A percentile compares a stretch with the other conserved stretches of the same genome.
Evolutionary conservation across 176 grass and related monocot species (phyloP).

Genomic region (Oryza glaberrima): DNA sequence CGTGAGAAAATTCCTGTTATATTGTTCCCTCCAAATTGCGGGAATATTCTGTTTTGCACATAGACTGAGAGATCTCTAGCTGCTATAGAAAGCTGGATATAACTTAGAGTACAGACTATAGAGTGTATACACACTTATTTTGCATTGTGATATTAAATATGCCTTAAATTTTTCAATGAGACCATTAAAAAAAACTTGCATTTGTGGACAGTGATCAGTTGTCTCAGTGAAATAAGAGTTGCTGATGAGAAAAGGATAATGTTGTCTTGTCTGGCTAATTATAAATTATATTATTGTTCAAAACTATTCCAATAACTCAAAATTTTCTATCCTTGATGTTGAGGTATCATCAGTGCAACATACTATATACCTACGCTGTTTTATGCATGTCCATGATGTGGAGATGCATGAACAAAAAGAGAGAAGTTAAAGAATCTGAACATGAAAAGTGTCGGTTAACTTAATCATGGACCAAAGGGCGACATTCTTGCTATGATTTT

Average conservation of each 20-base stretch:
- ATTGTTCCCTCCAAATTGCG: background rate
- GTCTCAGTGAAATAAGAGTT: constrained; percentile 8
- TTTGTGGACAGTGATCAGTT: background rate
- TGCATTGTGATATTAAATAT: background rate
- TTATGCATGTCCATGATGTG: constrained; percentile 16
- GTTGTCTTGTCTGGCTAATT: background rate
- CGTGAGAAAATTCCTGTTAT: background rate
- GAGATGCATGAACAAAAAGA: background rate
- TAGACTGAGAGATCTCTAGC: background rate
- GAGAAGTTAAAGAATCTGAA: constrained; percentile 11
- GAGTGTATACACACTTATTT: no score
- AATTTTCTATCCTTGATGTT: background rate
- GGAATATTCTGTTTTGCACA: background rate
- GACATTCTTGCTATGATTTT: constrained; percentile 3
- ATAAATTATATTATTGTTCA: background rate
- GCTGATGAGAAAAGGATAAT: background rate
- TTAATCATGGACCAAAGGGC: constrained; percentile 16
- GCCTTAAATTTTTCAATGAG: background rate
- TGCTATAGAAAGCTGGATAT: background rate
- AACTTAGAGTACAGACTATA: no score
- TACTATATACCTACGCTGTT: constrained; percentile 6
- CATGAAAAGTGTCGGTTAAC: constrained; percentile 5
- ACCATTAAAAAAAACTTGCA: background rate
- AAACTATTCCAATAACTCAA: background rate
- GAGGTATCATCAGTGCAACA: constrained; percentile 2